Base-by-base conservation (phyloP, 768 basidiomycete species). In the Obba rivulosa region DNA sequence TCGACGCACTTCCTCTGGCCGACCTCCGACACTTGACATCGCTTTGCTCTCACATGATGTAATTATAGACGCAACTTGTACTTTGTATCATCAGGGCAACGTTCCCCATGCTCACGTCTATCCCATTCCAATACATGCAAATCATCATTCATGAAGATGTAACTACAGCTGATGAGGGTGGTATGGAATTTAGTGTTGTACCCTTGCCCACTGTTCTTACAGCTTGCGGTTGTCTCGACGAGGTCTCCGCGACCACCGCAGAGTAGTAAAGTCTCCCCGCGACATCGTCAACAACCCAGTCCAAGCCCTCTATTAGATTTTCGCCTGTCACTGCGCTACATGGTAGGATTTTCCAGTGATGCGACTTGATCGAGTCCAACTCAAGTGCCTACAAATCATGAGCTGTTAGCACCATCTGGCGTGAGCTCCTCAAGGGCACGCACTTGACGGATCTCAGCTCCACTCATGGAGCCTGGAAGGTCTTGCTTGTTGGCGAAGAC, bases 401-500 rank as follows among this genome's bases (percentile, higher is more conserved):
- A 44, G n/a, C n/a, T 4, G 28, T 40, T 34, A 36, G n/a, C n/a
- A 14, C 34, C 17, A 10, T 28, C 14, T 22, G 16, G 13, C 23
- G 34, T 14, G 24, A 8, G n/a, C 17, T 16, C 14, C 17, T 38
- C n/a, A n/a, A n/a, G n/a, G 17, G 1, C 7, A 73, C 86, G 65
- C 65, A 90, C 94, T 62, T 89, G 76, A 52, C 82, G 75, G 56
- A 97, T 96, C 69, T 96, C 92, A 25, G 68, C 64, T 52, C 83
- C 79, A 25, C 79, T 78, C 83, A 97, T 81, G 1, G 92, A 87
- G 42, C 92, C 90, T 49, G 79, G 78, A 49, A 98, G 79, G 69
- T 99, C 96, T 63, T 96, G 94, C 68, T 99, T 99, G 69, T 99
- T 99, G 23, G 96, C 96, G 62, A 98, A 90, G 46, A 98, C 84